Percentiles rank a stretch among this genome's conserved stretches.
phyloP scores from a whole-genome alignment of 2,329 filamentous ascomycete species.

The Myriosclerotinia duriaeana region DNA sequence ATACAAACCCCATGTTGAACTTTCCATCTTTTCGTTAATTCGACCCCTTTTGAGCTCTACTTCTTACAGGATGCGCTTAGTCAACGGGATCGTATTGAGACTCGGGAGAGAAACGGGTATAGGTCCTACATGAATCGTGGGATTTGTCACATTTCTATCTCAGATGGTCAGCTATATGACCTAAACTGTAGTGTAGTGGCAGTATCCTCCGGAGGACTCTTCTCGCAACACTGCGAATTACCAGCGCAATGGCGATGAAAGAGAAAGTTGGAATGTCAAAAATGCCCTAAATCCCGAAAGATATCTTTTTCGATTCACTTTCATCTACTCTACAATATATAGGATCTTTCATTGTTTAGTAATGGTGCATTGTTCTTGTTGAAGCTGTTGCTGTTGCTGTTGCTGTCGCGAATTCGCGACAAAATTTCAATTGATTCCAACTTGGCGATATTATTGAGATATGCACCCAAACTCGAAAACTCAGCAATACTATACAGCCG shows the following conservation, averaged over 20 bases:
- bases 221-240: neutral
- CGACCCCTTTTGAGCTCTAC: neutral
- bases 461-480: neutral
- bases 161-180: neutral
- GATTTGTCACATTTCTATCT: neutral
- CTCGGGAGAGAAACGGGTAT: neutral
- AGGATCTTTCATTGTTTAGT: neutral
- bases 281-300: neutral
- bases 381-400: neutral
- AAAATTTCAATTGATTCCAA: neutral
- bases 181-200: neutral
- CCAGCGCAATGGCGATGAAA: neutral
- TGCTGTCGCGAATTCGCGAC: neutral
- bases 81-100: neutral
- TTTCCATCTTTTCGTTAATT: neutral
- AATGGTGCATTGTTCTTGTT: neutral
- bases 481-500: neutral
- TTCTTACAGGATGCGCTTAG: neutral
- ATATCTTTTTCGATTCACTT: neutral
- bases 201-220: neutral
- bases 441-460: neutral
- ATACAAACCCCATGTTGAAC: neutral
- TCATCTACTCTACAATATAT: neutral
- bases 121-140: neutral
- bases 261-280: neutral